Conservation (phyloP, 768 basidiomycete species). For the Mycena pura region DNA sequence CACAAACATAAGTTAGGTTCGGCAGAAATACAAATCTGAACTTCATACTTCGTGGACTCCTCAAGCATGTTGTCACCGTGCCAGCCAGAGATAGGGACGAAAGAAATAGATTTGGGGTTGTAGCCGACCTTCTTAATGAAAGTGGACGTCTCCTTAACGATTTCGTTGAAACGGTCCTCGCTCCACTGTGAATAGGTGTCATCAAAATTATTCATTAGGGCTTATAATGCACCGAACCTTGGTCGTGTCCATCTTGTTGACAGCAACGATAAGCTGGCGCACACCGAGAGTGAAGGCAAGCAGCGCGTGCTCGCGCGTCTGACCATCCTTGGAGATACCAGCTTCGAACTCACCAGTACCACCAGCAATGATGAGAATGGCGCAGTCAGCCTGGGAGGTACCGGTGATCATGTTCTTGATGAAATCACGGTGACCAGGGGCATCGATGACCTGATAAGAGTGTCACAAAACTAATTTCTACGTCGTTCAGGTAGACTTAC, state of each 20-base stretch:
- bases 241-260: conserved; percentile 99
- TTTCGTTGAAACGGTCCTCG: conserved; percentile 99
- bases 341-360: conserved; percentile 99
- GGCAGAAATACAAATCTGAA: not conserved
- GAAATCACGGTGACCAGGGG: conserved; percentile 99
- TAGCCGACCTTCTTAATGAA: conserved; percentile 99
- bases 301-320: conserved; percentile 99
- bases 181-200: conserved; percentile 76
- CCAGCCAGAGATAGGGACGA: conserved; percentile 99
- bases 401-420: conserved; percentile 99
- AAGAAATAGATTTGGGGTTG: conserved; percentile 98
- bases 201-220: not conserved
- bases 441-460: conserved; percentile 87
- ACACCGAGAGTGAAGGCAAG: conserved; percentile 99
- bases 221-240: conserved; percentile 59
- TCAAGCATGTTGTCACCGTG: conserved; percentile 99
- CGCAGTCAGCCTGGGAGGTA: conserved; percentile 99
- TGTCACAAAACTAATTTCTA: conserved; percentile 21
- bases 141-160: conserved; percentile 94
- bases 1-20: too few relatives aligned
- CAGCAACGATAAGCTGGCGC: conserved; percentile 98
- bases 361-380: conserved; percentile 98
- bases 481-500: conserved; percentile 51
- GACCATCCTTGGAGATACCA: conserved; percentile 99
- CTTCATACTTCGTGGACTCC: conserved; percentile 91